Percentiles rank a stretch among this genome's conserved stretches.
Evolutionary conservation across 177 flowering plant genomes (phyloP).

Genomic region (Telopea speciosissima): DNA sequence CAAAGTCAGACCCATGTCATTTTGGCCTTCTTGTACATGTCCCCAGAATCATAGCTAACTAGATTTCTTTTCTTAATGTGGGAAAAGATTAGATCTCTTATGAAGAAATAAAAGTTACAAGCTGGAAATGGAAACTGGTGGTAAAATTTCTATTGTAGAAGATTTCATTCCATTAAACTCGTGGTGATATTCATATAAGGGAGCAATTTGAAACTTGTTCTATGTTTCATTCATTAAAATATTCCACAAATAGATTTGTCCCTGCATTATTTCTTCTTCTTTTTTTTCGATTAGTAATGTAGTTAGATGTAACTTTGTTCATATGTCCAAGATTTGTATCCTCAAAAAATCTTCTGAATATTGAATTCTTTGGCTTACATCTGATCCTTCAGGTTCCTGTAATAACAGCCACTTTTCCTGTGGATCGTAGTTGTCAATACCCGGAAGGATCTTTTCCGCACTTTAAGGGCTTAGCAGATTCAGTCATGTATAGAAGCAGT

Average conservation of each 20-base stretch:
- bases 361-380: conserved; percentile 5
- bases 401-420: conserved; percentile 76
- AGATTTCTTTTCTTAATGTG: too few species aligned
- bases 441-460: conserved; percentile 84
- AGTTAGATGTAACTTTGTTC: neutral
- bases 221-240: neutral
- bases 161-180: too few species aligned
- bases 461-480: conserved; percentile 81
- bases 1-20: too few species aligned
- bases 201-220: too few species aligned
- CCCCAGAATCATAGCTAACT: too few species aligned
- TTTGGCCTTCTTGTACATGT: too few species aligned
- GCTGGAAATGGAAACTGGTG: too few species aligned
- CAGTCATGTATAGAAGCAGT: conserved; percentile 56
- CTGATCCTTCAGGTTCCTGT: conserved; percentile 75
- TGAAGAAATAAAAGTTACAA: too few species aligned
- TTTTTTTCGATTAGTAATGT: neutral
- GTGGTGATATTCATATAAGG: too few species aligned
- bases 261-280: too few species aligned
- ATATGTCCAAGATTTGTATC: neutral
- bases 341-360: neutral
- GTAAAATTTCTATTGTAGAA: too few species aligned
- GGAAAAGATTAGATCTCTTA: too few species aligned
- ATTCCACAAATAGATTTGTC: neutral
- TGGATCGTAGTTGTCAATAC: conserved; percentile 81